Evolutionary conservation across 306 rosid species (phyloP), one percentile per base, ranked within the genome.

Genomic region (Medicago truncatula): DNA sequence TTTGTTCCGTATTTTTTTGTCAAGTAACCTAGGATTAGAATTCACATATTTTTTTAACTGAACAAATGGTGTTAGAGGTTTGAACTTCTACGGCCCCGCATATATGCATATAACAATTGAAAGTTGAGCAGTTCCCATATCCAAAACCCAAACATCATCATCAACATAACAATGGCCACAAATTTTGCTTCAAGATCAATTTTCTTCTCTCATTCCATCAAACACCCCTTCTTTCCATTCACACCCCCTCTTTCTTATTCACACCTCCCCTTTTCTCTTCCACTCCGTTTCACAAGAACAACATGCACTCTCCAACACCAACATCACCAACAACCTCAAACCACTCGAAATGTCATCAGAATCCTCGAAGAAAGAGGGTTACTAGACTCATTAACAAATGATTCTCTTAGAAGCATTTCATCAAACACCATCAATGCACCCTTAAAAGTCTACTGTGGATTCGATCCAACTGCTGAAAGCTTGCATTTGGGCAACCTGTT

Each of bases 401-500:
- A 89, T 5, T 67, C 85, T 71, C 89, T 92, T 70, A 84, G 85
- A 53, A 43, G 43, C 69, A 77, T 87, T 58, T 79, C 79, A 23
- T 53, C 84, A 0, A 84, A 75, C 86, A 43, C 83, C 57, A 49
- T 23, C 17, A 66, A 41, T 3, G 23, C 74, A 62, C 90, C 97
- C 67, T 85, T 95, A 79, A 90, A 70, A 67, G 96, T 91, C 84
- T 95, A 95, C 65, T 95, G 99, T 65, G 97, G 99, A 9, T 92
- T 95, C 54, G 97, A 95, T 80, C 99, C 99, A 31, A 95, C 99
- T 10, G 99, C 96, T 8, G 83, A 90, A 63, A 89, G 91, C 75
- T 79, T 95, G 14, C 99, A 95, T 80, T 80, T 95, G 36, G 98
- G 98, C 2, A 95, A 95, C 85, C 96, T 95, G 43, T 89, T 95